Evolutionary conservation across 306 rosid genomes (phyloP), one percentile per base, ranked within the genome.

Genomic region (Lagenaria siceraria): DNA sequence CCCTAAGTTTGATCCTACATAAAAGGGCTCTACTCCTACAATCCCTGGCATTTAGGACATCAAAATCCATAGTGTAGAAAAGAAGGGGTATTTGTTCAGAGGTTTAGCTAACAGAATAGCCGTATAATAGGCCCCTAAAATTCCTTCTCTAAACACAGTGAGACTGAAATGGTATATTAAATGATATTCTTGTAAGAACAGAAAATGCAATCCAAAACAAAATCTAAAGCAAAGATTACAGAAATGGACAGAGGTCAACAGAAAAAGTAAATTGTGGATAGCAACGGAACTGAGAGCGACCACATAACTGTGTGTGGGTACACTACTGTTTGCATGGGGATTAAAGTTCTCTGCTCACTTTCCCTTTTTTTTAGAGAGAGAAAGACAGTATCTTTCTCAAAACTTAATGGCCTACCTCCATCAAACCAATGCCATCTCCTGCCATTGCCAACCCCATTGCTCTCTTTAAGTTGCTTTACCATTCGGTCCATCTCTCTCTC

Each of bases 191-290:
- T 55, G 51, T 19, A 75, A 74, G 65, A 10, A 7, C 29, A 58
- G 35, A 15, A 75, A 24, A 59, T 59, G 60, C 11, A 82, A 82
- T 63, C 85, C 61, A 64, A 78, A 79, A 80, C 52, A 81, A 76
- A 80, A 87, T 87, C 78, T 80, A 76, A 80, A 74, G 59, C 76
- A 71, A 77, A 79, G 58, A 77, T 74, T 59, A 63, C 79, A 52
- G 56, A 83, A 77, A 82, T 49, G 76, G 77, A 48, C 55, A 51
- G 80, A 76, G 78, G 86, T 90, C 84, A 83, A 79, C 80, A 86
- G 83, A 83, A 81, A 85, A 88, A 84, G 88, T 78, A 77, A 84
- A 85, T 38, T 40, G 55, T 66, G 48, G 90, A 86, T 84, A 83
- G 86, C 85, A 84, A 84, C 90, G 65, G 43, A 79, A 83, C 79